Base-by-base conservation (phyloP, 2,329 filamentous ascomycete genomes). In the Colletotrichum viniferum region DNA sequence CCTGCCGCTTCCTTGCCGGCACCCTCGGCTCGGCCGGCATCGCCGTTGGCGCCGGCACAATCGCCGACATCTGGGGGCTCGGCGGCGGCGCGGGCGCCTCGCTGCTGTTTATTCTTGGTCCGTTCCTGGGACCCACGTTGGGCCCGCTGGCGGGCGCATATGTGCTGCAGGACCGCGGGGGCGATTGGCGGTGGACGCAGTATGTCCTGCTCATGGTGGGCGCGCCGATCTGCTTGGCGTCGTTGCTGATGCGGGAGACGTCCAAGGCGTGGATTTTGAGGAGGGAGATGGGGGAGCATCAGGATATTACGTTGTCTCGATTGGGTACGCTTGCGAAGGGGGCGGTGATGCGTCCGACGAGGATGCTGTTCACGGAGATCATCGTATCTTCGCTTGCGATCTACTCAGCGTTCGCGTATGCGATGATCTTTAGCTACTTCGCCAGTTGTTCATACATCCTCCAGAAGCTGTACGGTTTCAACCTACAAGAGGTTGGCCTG, bases 21-120 rank as follows among this genome's bases (percentile, higher is more conserved):
- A 93, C 93, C 18, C 92, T 93, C 4, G 90, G 93, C 2, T 93
- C 93, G 1, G 93, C 92, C 1, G 93, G 94, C 0, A 93, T 95
- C 81, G 93, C 94, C 9, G 93, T 95, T 4, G 94, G 94, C 5
- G 93, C 93, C 2, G 94, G 94, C 3, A 94, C 93, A 1, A 93
- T 96, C 72, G 91, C 93, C 16, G 94, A 96, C 81, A 86, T 95
- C 10, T 95, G 93, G 93, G 92, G 94, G 14, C 56, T 68, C 7
- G 73, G 69, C 4, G 64, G 64, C 73, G 82, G 94, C 66, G 94
- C 93, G 3, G 86, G 85, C 26, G 94, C 93, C 1, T 95, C 95
- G 92, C 90, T 92, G n/a, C 82, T 93, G 28, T 95, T 95, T 82
- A 95, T 95, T 78, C 86, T 95, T 0, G 94, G 94, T 0, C 94